Percentiles rank a stretch among this genome's conserved stretches.
phyloP scores from a whole-genome alignment of 2,329 filamentous ascomycete genomes.

The Xylariaceae sp. region DNA sequence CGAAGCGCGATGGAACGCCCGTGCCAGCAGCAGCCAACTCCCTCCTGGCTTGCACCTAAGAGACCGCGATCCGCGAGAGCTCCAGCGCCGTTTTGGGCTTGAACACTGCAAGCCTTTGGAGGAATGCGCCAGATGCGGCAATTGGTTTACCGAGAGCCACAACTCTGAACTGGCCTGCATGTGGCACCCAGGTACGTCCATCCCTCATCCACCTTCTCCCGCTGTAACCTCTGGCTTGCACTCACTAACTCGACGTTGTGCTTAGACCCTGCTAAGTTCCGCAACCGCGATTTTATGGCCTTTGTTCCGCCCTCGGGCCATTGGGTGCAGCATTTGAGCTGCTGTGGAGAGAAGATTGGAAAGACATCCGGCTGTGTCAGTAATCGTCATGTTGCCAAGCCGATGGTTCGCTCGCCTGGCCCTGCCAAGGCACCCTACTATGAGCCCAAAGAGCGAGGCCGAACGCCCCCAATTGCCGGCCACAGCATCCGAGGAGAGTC shows the following conservation, averaged over 20 bases:
- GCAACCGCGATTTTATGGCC: constrained; percentile 1
- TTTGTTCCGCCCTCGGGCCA: constrained; percentile 1
- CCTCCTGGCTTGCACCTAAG: no score
- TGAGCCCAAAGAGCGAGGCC: background rate
- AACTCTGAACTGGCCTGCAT: constrained; percentile 2
- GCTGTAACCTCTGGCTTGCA: background rate
- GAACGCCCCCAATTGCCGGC: background rate
- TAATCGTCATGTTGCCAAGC: background rate
- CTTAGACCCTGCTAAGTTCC: constrained; percentile 4
- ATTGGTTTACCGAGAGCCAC: constrained; percentile 9
- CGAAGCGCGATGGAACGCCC: no score
- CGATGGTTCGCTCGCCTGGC: background rate
- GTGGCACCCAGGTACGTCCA: constrained; percentile 4
- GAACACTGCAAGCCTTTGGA: background rate
- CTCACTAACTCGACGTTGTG: background rate
- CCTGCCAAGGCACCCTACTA: background rate
- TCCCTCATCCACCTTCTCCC: background rate
- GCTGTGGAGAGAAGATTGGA: constrained; percentile 3
- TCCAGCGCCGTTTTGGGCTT: background rate
- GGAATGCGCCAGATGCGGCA: background rate
- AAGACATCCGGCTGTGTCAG: background rate
- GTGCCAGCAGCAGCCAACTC: no score
- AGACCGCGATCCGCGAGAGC: background rate
- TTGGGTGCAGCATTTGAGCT: constrained; percentile 4
- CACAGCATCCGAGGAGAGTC: background rate